Percentiles rank a stretch among this genome's conserved stretches.
Evolutionary conservation across 345 rosid species (phyloP).

Genomic region (Brassica nigra): DNA sequence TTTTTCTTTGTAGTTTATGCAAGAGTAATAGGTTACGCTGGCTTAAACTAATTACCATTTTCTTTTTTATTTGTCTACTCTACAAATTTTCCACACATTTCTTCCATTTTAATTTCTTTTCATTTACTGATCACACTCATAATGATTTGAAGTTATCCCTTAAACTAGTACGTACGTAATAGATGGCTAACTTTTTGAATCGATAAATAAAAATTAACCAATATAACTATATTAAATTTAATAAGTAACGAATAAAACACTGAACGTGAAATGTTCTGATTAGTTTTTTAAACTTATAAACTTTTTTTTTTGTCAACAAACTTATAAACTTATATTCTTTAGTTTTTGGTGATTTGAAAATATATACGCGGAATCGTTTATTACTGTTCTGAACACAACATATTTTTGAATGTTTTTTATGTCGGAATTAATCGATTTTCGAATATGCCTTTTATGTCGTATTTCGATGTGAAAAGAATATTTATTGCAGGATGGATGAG

Average conservation of each 20-base stretch:
- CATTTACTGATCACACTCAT: too few relatives aligned
- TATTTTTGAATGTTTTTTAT: neutral
- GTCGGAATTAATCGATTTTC: neutral
- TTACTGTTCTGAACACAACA: neutral
- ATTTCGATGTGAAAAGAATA: neutral
- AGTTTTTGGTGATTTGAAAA: neutral
- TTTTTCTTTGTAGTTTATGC: too few relatives aligned
- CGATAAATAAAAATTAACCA: neutral
- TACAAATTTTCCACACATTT: too few relatives aligned
- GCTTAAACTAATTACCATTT: too few relatives aligned
- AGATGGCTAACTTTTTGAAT: neutral
- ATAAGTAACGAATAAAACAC: neutral
- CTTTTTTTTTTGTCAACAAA: too few relatives aligned
- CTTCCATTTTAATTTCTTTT: too few relatives aligned
- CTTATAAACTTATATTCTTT: neutral
- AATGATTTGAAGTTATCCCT: neutral
- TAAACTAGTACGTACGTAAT: neutral
- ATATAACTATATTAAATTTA: neutral
- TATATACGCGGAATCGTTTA: neutral
- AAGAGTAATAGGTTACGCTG: too few relatives aligned
- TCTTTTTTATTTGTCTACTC: too few relatives aligned
- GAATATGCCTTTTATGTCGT: neutral
- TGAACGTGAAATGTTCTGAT: neutral
- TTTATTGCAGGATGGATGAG: neutral
- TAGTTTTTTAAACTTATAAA: neutral